A percentile compares a stretch with the other conserved stretches of the same genome.
These are phyloP conservation scores for Ophiocordyceps camponoti-leonardi DNA, from an alignment of 2,329 filamentous ascomycete species.

Conservation along the genomic window DNA sequence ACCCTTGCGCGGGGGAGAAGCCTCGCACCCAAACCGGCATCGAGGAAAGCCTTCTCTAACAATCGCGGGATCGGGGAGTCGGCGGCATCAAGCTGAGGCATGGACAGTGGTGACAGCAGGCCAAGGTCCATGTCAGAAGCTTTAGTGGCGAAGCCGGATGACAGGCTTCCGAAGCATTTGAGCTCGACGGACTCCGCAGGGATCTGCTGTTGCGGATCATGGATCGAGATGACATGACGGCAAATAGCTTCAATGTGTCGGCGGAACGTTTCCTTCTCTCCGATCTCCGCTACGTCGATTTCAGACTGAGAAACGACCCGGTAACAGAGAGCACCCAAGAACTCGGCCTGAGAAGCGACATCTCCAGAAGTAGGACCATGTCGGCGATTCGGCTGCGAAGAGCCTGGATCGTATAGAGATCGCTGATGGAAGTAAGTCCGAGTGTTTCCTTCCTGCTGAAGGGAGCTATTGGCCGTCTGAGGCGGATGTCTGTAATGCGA, in stretches of 20 bases:
- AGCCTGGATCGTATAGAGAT: slow-evolving; percentile 1
- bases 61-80: slow-evolving; percentile 52
- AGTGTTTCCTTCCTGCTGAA: background rate
- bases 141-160: slow-evolving; percentile 72
- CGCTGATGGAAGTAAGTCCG: background rate
- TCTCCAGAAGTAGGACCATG: slow-evolving; percentile 24
- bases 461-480: background rate
- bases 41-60: slow-evolving; percentile 57
- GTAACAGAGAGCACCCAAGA: slow-evolving; percentile 31
- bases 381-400: slow-evolving; percentile 14
- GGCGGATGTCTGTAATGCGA: background rate
- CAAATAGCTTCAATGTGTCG: slow-evolving; percentile 46
- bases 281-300: slow-evolving; percentile 45
- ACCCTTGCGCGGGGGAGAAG: slow-evolving; percentile 65
- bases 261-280: slow-evolving; percentile 57
- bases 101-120: slow-evolving; percentile 48
- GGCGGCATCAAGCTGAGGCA: slow-evolving; percentile 30
- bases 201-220: slow-evolving; percentile 32
- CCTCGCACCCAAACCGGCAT: slow-evolving; percentile 56
- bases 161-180: slow-evolving; percentile 66
- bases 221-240: slow-evolving; percentile 34
- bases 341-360: slow-evolving; percentile 25
- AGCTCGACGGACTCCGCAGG: slow-evolving; percentile 42
- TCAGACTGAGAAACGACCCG: slow-evolving; percentile 34
- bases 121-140: slow-evolving; percentile 86